phyloP scores from a whole-genome alignment of 177 flowering plant species.

The Vitis hybrid region DNA sequence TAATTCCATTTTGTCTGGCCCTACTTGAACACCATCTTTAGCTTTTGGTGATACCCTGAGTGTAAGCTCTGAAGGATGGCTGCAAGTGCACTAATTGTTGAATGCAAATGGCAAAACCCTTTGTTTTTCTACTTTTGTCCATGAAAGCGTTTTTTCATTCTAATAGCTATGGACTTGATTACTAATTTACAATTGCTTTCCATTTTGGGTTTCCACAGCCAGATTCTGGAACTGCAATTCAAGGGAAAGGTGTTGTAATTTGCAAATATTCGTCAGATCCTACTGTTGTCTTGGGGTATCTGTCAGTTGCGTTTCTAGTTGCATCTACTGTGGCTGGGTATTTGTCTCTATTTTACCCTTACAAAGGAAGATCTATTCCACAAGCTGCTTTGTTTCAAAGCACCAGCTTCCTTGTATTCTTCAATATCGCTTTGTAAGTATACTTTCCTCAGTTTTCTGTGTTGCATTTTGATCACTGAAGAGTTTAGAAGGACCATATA shows the following conservation, averaged over 20 bases:
- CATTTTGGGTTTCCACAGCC: slow-evolving; percentile 36
- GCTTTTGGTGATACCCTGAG: no score
- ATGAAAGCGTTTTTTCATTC: not conserved
- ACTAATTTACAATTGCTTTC: not conserved
- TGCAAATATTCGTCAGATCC: slow-evolving; percentile 82
- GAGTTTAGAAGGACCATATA: no score
- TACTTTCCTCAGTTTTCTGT: not conserved
- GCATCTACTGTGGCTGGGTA: slow-evolving; percentile 45
- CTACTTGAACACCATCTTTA: no score
- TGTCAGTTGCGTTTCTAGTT: slow-evolving; percentile 45
- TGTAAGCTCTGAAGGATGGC: no score
- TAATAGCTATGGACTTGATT: not conserved
- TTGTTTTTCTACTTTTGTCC: not conserved
- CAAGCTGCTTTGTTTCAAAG: slow-evolving; percentile 47
- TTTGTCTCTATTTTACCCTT: slow-evolving; percentile 56
- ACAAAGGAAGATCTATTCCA: slow-evolving; percentile 69
- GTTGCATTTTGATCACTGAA: not conserved
- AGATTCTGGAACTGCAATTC: slow-evolving; percentile 50
- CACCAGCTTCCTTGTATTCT: slow-evolving; percentile 49
- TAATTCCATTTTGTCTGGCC: no score
- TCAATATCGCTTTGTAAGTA: slow-evolving; percentile 63
- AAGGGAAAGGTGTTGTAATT: slow-evolving; percentile 45
- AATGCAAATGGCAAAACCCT: not conserved
- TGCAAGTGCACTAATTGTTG: no score
- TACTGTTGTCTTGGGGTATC: slow-evolving; percentile 51